phyloP scores from a whole-genome alignment of 2,329 filamentous ascomycete species.

The Alternaria triticina region DNA sequence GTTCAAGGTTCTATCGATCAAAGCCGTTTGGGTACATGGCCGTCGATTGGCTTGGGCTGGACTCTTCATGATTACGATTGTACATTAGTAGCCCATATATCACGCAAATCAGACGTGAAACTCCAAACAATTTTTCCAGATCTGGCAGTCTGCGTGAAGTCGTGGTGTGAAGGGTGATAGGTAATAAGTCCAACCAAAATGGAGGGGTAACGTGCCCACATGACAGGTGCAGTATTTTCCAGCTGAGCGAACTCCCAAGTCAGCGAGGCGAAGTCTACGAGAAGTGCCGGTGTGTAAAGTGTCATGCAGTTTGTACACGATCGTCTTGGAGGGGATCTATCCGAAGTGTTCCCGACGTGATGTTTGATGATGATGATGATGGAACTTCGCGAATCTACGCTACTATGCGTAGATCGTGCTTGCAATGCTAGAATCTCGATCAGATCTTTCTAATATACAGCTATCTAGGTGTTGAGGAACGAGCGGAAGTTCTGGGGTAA shows the following conservation, averaged over 20 bases:
- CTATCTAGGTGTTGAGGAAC: not conserved
- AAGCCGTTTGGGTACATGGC: not conserved
- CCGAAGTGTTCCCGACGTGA: not conserved
- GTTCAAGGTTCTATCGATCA: slow-evolving; percentile 8
- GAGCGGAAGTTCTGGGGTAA: not conserved
- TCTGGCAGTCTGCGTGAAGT: not conserved
- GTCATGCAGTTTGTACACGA: not conserved
- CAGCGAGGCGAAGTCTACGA: not conserved
- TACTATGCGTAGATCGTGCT: not conserved
- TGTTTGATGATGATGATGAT: not conserved
- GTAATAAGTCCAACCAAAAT: not conserved
- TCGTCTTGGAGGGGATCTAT: not conserved
- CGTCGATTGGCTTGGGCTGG: not conserved
- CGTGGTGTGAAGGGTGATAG: not conserved
- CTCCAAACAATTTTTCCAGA: not conserved
- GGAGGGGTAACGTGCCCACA: not conserved
- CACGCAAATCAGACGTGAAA: not conserved
- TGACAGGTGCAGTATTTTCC: not conserved
- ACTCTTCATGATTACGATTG: slow-evolving; percentile 17
- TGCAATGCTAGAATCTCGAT: not conserved
- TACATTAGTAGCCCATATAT: slow-evolving; percentile 14
- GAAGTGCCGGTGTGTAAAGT: not conserved
- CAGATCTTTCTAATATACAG: not conserved
- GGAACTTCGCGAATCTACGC: not conserved
- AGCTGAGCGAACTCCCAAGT: not conserved